These are phyloP conservation scores for Backusella tuberculispora DNA, from an alignment of 192 early-diverging fungal species.

Conservation along the genomic window DNA sequence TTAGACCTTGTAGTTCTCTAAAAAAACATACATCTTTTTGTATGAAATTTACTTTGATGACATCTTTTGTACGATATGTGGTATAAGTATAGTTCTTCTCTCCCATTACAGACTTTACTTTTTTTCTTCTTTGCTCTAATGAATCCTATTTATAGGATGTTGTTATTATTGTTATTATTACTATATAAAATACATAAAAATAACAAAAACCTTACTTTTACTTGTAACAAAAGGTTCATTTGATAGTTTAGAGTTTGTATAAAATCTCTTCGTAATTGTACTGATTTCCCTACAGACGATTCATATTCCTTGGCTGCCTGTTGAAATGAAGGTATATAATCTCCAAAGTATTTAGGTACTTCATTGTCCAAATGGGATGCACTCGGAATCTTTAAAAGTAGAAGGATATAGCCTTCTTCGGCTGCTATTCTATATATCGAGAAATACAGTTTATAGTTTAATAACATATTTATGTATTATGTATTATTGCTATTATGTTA, in stretches of 20 bases:
- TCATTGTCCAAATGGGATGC: conserved; percentile 12
- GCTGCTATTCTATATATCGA: not conserved
- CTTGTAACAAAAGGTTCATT: conserved; percentile 14
- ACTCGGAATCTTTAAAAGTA: conserved; percentile 8
- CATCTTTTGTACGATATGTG: conserved; percentile 8
- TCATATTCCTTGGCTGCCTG: conserved; percentile 13
- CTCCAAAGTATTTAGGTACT: conserved; percentile 7
- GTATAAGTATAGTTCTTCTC: conserved; percentile 19
- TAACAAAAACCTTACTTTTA: conserved; percentile 5
- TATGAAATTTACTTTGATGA: conserved; percentile 15
- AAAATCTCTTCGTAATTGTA: conserved; percentile 10
- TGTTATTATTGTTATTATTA: not conserved
- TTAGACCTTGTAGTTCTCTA: too few relatives aligned
- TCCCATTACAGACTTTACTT: conserved; percentile 19
- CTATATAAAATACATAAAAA: not conserved
- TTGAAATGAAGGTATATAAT: conserved; percentile 8
- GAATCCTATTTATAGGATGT: conserved; percentile 10
- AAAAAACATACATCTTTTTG: not conserved
- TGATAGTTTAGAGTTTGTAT: conserved; percentile 10
- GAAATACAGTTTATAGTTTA: not conserved
- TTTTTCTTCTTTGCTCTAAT: conserved; percentile 19
- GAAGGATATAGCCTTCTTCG: conserved; percentile 14
- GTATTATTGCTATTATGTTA: not conserved
- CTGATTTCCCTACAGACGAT: conserved; percentile 4
- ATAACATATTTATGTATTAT: not conserved